A percentile compares a stretch with the other conserved stretches of the same genome.
These are phyloP conservation scores for Alternaria conjuncta DNA, from an alignment of 2,329 filamentous ascomycete species.

Conservation along the genomic window DNA sequence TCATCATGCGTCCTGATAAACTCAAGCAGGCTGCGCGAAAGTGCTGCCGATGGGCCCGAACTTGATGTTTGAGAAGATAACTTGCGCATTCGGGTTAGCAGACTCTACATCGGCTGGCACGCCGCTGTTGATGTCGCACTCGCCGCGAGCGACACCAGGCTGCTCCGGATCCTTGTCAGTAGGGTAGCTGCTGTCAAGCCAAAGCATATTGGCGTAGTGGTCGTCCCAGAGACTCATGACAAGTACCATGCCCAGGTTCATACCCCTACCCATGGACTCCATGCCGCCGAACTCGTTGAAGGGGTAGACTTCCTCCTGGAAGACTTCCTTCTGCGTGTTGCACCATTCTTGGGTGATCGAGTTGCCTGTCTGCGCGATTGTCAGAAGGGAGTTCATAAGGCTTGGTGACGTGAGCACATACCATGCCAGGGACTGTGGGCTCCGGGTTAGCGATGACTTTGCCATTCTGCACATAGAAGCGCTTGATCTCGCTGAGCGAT, in stretches of 20 bases:
- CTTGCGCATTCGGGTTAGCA: constrained; percentile 26
- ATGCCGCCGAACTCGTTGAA: constrained; percentile 65
- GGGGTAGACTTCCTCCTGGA: constrained; percentile 47
- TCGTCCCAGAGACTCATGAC: constrained; percentile 69
- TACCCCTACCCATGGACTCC: constrained; percentile 60
- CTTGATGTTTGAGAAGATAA: constrained; percentile 38
- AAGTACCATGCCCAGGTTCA: constrained; percentile 65
- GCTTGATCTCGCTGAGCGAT: constrained; percentile 52
- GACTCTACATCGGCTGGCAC: constrained; percentile 37
- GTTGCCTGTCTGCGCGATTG: constrained; percentile 25
- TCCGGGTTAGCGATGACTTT: constrained; percentile 55
- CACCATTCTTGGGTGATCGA: constrained; percentile 40
- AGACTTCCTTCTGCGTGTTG: constrained; percentile 35
- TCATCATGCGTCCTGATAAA: neutral
- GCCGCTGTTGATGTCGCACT: constrained; percentile 30
- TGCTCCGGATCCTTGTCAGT: constrained; percentile 37
- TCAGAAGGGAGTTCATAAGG: neutral
- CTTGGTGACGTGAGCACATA: neutral
- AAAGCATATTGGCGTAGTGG: constrained; percentile 71
- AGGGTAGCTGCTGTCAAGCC: constrained; percentile 73
- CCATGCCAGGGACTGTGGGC: constrained; percentile 53
- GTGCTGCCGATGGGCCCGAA: constrained; percentile 41
- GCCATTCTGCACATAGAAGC: constrained; percentile 58
- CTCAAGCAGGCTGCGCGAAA: constrained; percentile 33
- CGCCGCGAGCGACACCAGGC: constrained; percentile 42